A percentile compares a stretch with the other conserved stretches of the same genome.
These are phyloP conservation scores for Achaetomiella virescens DNA, from an alignment of 495 filamentous ascomycete genomes.

Conservation along the genomic window DNA sequence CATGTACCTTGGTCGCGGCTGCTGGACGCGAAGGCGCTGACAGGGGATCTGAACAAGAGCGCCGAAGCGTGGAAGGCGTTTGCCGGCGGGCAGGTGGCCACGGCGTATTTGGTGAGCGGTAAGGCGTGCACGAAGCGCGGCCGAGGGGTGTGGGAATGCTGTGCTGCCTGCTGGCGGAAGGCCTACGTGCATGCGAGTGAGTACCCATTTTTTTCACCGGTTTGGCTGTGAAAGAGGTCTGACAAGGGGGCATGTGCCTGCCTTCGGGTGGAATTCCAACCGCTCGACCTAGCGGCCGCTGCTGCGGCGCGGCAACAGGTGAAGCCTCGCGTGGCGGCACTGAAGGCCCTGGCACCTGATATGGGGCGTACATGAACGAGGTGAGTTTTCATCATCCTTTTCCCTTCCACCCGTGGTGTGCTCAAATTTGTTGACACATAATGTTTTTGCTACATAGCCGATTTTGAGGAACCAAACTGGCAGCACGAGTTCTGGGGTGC, in stretches of 20 bases:
- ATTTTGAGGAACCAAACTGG: constrained; percentile 43
- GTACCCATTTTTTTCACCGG: neutral
- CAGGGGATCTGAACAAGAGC: constrained; percentile 17
- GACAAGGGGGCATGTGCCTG: neutral
- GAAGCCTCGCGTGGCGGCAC: constrained; percentile 35
- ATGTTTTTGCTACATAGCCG: constrained; percentile 31
- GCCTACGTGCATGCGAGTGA: constrained; percentile 38
- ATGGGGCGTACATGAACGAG: constrained; percentile 41
- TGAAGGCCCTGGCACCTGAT: constrained; percentile 32
- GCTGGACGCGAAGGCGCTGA: constrained; percentile 30
- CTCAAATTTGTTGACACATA: neutral
- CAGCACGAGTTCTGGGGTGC: constrained; percentile 46
- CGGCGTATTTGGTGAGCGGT: constrained; percentile 30
- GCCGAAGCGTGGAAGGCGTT: constrained; percentile 23
- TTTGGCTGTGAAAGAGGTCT: no score
- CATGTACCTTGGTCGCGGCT: constrained; percentile 36
- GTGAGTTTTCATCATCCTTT: constrained; percentile 11
- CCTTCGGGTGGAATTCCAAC: constrained; percentile 25
- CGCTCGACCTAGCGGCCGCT: constrained; percentile 33
- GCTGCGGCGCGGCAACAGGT: constrained; percentile 36
- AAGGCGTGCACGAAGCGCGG: constrained; percentile 33
- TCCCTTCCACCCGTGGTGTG: neutral
- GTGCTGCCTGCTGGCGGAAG: constrained; percentile 54
- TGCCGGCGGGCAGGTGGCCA: neutral
- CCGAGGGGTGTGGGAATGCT: constrained; percentile 37